Evolutionary conservation across 2,329 filamentous ascomycete species (phyloP), one percentile per base, ranked within the genome.

Genomic region (Aspergillus transmontanensis): DNA sequence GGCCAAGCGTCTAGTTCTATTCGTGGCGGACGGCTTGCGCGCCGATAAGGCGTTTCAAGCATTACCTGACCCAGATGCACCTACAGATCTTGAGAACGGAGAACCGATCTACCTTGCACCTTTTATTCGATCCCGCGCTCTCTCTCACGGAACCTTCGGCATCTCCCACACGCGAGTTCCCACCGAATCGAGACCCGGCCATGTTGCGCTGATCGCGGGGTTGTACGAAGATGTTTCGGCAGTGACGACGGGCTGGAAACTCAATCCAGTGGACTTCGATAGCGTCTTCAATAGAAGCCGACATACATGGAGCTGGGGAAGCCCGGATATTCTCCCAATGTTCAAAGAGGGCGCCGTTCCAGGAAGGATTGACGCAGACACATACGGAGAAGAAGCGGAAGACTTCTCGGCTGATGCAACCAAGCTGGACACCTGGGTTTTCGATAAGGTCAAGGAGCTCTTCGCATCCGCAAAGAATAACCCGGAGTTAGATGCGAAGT

Each of bases 231-330:
- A 99, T 82, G 95, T 99, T 1, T 98, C 95, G 39, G 91, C 95
- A 2, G 95, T 99, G 23, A 96, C 91, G 34, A 99, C 96, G 1
- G 95, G 95, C 19, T 99, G 95, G 95, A 98, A 99, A 80, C 82
- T 97, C 70, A 99, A 99, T 75, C 95, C 95, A 0, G 95, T 99
- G 73, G 91, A 98, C 75, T 99, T 99, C 73, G 95, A 99, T 81
- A 98, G 94, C 73, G 93, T 99, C 12, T 99, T 99, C 86, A 99
- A 99, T 77, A 88, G 92, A 66, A 98, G 94, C 75, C 85, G 90
- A 53, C 96, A 99, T 80, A 99, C 96, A 9, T 99, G 95, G 95
- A 97, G 94, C 78, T 99, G 95, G 95, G 95, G 95, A 2, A 97
- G 94, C 74, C 95, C 95, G 1, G 95, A 99, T 79, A 99, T 99